Percentiles rank a stretch among this genome's conserved stretches.
phyloP scores from a whole-genome alignment of 768 basidiomycete species.

The Suillus fuscotomentosus region DNA sequence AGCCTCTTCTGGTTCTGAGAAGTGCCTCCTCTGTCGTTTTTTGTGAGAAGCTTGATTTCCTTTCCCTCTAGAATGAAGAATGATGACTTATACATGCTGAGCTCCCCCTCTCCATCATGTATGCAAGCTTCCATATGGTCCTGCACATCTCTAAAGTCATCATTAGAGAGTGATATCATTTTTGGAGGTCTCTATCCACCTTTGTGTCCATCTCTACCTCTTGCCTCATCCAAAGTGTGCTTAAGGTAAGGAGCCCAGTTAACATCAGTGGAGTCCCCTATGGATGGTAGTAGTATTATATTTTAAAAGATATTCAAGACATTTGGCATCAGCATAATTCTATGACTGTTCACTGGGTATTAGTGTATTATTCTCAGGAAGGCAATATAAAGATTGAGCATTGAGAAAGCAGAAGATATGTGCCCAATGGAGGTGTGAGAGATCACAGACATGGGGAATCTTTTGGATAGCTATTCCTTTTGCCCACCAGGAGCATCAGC shows the following conservation, averaged over 20 bases:
- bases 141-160: neutral
- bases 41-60: neutral
- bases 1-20: no score
- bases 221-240: neutral
- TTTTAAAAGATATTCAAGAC: neutral
- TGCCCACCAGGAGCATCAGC: no score
- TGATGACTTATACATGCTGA: neutral
- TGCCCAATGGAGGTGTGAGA: no score
- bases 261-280: neutral
- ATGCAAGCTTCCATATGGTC: accelerated
- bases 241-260: neutral
- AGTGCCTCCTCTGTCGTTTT: neutral
- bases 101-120: neutral
- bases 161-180: neutral
- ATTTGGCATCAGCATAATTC: neutral
- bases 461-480: no score
- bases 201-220: neutral
- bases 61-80: neutral
- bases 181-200: neutral
- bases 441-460: no score
- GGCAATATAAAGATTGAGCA: no score
- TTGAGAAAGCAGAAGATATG: no score
- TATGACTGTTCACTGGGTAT: neutral
- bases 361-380: neutral
- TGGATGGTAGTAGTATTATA: neutral